These are phyloP conservation scores for Triticum monococcum DNA, from an alignment of 176 grass and related monocot species.

Conservation along the genomic window DNA sequence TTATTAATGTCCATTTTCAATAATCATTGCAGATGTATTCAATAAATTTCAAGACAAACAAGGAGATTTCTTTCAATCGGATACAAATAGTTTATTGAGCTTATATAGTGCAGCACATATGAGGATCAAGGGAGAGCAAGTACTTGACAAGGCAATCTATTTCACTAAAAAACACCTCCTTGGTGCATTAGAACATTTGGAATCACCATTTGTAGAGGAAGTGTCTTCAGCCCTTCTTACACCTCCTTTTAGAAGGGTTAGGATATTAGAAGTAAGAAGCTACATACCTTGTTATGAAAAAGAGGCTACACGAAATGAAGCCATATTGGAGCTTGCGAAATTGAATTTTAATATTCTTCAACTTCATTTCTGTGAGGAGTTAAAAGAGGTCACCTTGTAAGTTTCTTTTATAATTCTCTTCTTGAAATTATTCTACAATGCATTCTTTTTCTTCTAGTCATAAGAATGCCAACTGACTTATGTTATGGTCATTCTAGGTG, in stretches of 20 bases:
- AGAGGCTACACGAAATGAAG: background rate
- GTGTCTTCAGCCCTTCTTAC: slow-evolving; percentile 13
- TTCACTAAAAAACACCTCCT: background rate
- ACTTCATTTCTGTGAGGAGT: background rate
- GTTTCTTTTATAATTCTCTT: background rate
- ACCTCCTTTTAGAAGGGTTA: slow-evolving; percentile 21
- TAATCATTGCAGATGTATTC: slow-evolving; percentile 29
- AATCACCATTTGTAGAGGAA: background rate
- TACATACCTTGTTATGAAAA: slow-evolving; percentile 30
- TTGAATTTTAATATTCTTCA: background rate
- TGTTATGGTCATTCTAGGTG: slow-evolving; percentile 6
- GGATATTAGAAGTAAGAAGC: slow-evolving; percentile 23
- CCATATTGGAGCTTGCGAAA: slow-evolving; percentile 28
- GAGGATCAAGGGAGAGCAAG: background rate
- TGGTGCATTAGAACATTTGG: background rate
- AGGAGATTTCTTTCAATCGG: background rate
- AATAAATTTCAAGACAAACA: slow-evolving; percentile 13
- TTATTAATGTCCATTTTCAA: too few species aligned
- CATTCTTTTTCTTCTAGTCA: background rate
- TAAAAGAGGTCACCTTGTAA: background rate
- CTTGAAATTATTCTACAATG: too few species aligned
- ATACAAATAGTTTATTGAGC: slow-evolving; percentile 11
- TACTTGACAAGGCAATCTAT: slow-evolving; percentile 27
- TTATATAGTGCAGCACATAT: slow-evolving; percentile 25
- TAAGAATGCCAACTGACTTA: background rate